Evolutionary conservation across 2,329 filamentous ascomycete species (phyloP).

Genomic region (Ophiosphaerella korrae): DNA sequence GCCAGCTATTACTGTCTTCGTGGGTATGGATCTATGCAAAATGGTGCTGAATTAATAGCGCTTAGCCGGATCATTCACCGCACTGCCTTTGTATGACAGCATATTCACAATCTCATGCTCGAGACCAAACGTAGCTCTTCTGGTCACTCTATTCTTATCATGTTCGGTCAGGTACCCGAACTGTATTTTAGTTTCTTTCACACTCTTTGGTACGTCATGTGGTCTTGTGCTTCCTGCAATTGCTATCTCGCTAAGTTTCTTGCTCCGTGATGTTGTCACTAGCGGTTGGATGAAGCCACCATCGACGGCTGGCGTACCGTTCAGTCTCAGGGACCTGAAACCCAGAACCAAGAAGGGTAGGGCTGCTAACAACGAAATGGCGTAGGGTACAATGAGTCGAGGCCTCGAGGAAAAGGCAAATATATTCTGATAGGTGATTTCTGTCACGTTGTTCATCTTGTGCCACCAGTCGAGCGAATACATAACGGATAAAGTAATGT

Average conservation of each 20-base stretch:
- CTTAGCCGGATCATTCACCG: no score
- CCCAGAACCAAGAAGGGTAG: background rate
- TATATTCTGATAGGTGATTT: slow-evolving; percentile 2
- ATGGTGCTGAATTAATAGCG: no score
- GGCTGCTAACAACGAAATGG: background rate
- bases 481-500: slow-evolving; percentile 7
- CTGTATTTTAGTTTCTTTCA: background rate
- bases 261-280: background rate
- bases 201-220: background rate
- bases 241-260: background rate
- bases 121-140: no score
- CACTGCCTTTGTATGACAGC: no score
- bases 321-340: background rate
- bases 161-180: background rate
- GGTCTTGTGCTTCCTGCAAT: background rate
- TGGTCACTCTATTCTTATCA: no score
- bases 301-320: background rate
- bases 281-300: background rate
- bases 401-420: slow-evolving; percentile 3
- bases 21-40: no score
- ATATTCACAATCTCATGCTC: no score
- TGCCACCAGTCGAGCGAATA: slow-evolving; percentile 3
- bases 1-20: no score
- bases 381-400: slow-evolving; percentile 4
- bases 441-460: slow-evolving; percentile 3